Conservation (phyloP, 192 early-diverging fungal species). For the Rhizophagus clarus region DNA sequence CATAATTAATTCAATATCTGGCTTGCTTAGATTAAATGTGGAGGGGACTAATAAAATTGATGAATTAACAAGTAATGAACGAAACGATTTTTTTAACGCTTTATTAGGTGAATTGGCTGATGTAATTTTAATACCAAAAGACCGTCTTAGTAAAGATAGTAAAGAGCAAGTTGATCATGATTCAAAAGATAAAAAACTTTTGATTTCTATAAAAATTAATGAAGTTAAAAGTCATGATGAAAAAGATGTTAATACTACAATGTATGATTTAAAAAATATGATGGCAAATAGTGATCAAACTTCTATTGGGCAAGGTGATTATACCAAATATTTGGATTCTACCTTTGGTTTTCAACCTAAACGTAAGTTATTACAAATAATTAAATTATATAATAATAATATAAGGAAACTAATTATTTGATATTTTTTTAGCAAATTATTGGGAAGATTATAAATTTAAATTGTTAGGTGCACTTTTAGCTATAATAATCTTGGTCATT, state of each 20-base stretch:
- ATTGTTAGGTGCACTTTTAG: neutral
- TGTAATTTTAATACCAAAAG: neutral
- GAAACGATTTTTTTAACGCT: neutral
- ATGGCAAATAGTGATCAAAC: neutral
- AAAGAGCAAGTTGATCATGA: neutral
- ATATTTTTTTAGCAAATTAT: neutral
- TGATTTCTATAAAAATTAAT: neutral
- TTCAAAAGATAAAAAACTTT: neutral
- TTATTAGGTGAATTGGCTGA: neutral
- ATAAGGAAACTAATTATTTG: too few relatives aligned
- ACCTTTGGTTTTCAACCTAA: neutral
- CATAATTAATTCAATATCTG: neutral
- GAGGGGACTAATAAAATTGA: neutral
- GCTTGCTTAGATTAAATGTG: neutral
- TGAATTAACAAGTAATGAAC: too few relatives aligned
- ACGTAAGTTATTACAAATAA: neutral
- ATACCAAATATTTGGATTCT: neutral
- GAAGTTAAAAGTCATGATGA: neutral
- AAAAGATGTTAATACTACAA: neutral
- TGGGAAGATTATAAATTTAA: constrained; percentile 5
- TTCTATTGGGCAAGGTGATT: neutral
- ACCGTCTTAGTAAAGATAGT: neutral
- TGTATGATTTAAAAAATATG: neutral
- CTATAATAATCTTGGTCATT: too few relatives aligned
- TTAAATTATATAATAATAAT: too few relatives aligned